Evolutionary conservation across 1,139 yeast genomes (phyloP).

Genomic region (Pichia sp.): DNA sequence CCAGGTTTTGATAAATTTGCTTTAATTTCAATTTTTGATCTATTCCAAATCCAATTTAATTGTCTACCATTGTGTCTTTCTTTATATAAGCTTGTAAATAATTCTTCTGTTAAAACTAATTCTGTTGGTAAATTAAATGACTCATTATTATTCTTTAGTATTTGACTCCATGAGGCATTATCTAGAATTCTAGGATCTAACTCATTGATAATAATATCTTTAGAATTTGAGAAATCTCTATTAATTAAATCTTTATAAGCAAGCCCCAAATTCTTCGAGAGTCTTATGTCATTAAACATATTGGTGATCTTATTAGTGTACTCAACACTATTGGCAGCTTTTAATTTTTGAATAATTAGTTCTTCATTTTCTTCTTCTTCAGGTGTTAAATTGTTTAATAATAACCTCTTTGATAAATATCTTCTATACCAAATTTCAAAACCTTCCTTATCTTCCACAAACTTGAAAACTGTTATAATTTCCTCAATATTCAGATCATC

Average conservation of each 20-base stretch:
- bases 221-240: conserved; percentile 25
- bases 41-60: conserved; percentile 93
- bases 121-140: conserved; percentile 56
- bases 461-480: conserved; percentile 81
- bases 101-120: conserved; percentile 56
- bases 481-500: conserved; percentile 81
- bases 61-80: conserved; percentile 82
- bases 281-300: conserved; percentile 93
- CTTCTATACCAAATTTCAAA: conserved; percentile 93
- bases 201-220: conserved; percentile 24
- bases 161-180: conserved; percentile 27
- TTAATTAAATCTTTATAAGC: conserved; percentile 53
- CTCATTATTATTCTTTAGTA: conserved; percentile 28
- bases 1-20: conserved; percentile 84
- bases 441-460: conserved; percentile 89
- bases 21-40: conserved; percentile 86
- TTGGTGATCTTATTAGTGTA: conserved; percentile 91
- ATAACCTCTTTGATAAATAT: conserved; percentile 79
- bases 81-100: conserved; percentile 63
- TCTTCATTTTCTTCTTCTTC: conserved; percentile 77
- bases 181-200: conserved; percentile 29
- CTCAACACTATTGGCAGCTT: conserved; percentile 86
- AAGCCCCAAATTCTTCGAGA: conserved; percentile 71
- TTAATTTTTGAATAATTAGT: conserved; percentile 75
- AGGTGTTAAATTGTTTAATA: conserved; percentile 76